These are phyloP conservation scores for Thecamonas trahens DNA, from an alignment of 78 protist species.

Conservation along the genomic window DNA sequence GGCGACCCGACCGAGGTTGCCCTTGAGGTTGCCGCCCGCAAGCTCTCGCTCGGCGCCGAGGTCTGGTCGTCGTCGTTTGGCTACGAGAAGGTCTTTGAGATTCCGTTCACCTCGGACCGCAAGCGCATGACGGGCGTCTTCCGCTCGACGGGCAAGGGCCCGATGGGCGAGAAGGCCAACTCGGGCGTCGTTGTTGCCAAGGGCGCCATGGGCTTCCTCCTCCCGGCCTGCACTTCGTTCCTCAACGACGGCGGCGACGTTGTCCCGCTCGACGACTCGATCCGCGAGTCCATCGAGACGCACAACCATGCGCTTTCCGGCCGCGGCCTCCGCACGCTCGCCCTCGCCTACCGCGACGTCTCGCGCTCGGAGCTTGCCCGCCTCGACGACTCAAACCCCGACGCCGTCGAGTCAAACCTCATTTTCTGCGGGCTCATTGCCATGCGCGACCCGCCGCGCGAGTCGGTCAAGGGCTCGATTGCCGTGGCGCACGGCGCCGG, in stretches of 20 bases:
- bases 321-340: not conserved
- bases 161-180: no score
- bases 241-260: no score
- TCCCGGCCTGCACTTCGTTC: no score
- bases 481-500: constrained; percentile 36
- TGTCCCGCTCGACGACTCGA: no score
- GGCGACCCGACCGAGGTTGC: constrained; percentile 20
- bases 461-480: constrained; percentile 1
- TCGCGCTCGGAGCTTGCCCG: not conserved
- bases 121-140: no score
- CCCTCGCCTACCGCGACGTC: not conserved
- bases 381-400: not conserved
- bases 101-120: no score
- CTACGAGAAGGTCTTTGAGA: no score
- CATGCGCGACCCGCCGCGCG: constrained; percentile 51
- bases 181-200: no score
- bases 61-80: no score
- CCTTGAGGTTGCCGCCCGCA: not conserved
- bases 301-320: not conserved
- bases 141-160: no score
- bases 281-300: not conserved
- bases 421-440: constrained; percentile 31
- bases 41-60: not conserved
- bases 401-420: not conserved
- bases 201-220: no score